Evolutionary conservation across 257 asterid genomes (phyloP).

Genomic region (Capsicum chinense): DNA sequence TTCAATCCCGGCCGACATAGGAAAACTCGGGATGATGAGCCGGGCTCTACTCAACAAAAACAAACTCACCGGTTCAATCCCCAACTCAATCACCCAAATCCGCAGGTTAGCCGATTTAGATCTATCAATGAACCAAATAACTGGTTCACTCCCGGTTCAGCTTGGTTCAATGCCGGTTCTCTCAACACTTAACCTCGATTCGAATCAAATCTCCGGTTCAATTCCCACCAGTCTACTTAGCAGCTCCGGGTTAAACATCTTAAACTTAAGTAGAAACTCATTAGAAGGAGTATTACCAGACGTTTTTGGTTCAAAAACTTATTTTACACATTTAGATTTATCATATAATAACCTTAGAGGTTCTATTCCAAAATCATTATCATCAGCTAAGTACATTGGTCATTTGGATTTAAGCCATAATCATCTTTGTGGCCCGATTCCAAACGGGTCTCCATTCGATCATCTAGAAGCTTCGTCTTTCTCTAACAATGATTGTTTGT

Average conservation of each 20-base stretch:
- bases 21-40: conserved; percentile 87
- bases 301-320: conserved; percentile 66
- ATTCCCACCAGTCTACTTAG: conserved; percentile 60
- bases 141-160: conserved; percentile 70
- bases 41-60: conserved; percentile 71
- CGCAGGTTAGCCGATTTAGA: conserved; percentile 83
- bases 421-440: conserved; percentile 88
- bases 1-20: conserved; percentile 69
- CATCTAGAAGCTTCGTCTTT: conserved; percentile 84
- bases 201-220: conserved; percentile 60
- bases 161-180: conserved; percentile 92
- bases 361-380: conserved; percentile 65
- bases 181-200: conserved; percentile 74
- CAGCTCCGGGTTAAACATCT: conserved; percentile 71
- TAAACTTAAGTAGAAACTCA: conserved; percentile 70
- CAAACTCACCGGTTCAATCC: conserved; percentile 78
- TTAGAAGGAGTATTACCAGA: conserved; percentile 77
- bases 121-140: conserved; percentile 62
- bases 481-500: conserved; percentile 80
- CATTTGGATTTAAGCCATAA: conserved; percentile 90
- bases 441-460: conserved; percentile 84
- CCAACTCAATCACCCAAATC: conserved; percentile 58
- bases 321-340: conserved; percentile 73
- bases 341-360: conserved; percentile 73
- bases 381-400: conserved; percentile 70